A percentile compares a stretch with the other conserved stretches of the same genome.
These are phyloP conservation scores for Lichtheimia corymbifera DNA, from an alignment of 371 early-diverging fungal genomes.

Conservation along the genomic window DNA sequence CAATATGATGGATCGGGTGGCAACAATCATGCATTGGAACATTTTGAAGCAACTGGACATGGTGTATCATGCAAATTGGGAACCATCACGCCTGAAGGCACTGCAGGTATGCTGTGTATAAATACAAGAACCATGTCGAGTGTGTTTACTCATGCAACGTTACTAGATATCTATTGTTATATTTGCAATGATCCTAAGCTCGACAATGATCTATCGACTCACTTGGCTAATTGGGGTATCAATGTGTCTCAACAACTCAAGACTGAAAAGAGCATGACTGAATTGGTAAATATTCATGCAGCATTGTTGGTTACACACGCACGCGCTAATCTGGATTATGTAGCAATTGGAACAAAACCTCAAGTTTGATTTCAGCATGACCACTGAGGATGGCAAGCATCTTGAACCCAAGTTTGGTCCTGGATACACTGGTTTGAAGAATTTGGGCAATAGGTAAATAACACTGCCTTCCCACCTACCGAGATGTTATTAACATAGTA, in stretches of 20 bases:
- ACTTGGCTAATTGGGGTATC: slow-evolving; percentile 89
- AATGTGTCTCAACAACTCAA: slow-evolving; percentile 79
- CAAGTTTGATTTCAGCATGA: slow-evolving; percentile 97
- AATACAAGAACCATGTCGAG: not conserved
- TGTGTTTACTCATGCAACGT: not conserved
- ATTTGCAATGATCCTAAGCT: slow-evolving; percentile 81
- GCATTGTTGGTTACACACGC: not conserved
- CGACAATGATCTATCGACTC: slow-evolving; percentile 78
- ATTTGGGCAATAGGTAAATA: slow-evolving; percentile 89
- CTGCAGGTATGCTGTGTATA: slow-evolving; percentile 63
- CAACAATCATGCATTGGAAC: slow-evolving; percentile 95
- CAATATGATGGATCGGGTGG: slow-evolving; percentile 99
- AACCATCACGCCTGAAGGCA: slow-evolving; percentile 97
- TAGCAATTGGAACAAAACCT: slow-evolving; percentile 93
- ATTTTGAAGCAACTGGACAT: slow-evolving; percentile 87
- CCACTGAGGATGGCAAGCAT: slow-evolving; percentile 91
- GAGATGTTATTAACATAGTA: not conserved
- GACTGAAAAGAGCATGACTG: slow-evolving; percentile 91
- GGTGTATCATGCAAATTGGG: slow-evolving; percentile 89
- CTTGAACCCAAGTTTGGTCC: slow-evolving; percentile 85
- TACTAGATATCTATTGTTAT: slow-evolving; percentile 91
- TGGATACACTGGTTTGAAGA: slow-evolving; percentile 90
- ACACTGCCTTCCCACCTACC: not conserved
- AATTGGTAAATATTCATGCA: slow-evolving; percentile 62
- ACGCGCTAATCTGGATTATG: not conserved